Evolutionary conservation across 352 stramenopile species (phyloP), one percentile per base, ranked within the genome.

Genomic region (Phytophthora sojae): DNA sequence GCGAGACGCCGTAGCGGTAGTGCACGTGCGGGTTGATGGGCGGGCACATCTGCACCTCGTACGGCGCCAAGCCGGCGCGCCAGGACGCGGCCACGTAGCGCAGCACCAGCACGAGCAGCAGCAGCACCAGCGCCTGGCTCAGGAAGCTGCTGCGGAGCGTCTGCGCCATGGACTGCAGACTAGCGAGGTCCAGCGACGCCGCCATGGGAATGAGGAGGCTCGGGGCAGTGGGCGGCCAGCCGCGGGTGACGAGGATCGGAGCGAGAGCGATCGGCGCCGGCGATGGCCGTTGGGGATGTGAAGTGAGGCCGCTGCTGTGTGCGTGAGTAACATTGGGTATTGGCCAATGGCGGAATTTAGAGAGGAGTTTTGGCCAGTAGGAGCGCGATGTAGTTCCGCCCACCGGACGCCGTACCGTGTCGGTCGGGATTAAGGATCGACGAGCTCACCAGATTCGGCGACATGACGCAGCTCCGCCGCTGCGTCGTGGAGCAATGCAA

Each of bases 1-100:
- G 87, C 54, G 89, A 82, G 29, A 96, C 75, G 25, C 87, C 89
- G 60, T 96, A 96, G 69, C 77, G 86, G 62, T 94, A 96, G 69
- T 88, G 81, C 32, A 91, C 81, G 61, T 86, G 88, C 32, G 77
- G 75, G 71, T 95, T 93, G 57, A 93, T 82, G 29, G 88, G 88
- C 21, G 88, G 88, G 71, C 83, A 92, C 66, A 78, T 89, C 61
- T 88, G 80, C 50, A 91, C 76, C 59, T 94, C 87, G 71, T 85
- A 94, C 25, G 87, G 80, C 61, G 82, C 64, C 32, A 92, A 55
- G 11, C 64, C 67, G 37, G 80, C 67, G 42, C 75, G 79, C 86
- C 86, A 93, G 51, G 81, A 81, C 42, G 82, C 80, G 30, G 79
- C 71, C 69, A 88, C 86, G 53, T 86, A 84, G 67, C 86, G 85